Base-by-base conservation (phyloP, 1,139 yeast species). In the Blastobotrys serpentis region DNA sequence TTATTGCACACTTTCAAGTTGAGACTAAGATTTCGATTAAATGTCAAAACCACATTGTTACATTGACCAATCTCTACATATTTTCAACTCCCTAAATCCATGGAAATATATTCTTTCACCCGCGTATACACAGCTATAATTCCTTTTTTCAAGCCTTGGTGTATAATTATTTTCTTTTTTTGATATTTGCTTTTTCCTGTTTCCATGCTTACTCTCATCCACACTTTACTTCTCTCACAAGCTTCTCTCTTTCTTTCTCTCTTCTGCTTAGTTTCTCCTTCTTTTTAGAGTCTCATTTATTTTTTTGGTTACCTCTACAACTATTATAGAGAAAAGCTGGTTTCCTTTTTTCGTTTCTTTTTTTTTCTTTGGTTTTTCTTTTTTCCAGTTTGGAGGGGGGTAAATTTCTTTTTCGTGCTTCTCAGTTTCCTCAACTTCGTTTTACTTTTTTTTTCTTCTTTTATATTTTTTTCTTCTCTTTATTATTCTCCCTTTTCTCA, bases 221-320 rank as follows among this genome's bases (percentile, higher is more conserved):
- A 14, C 43, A 14, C 30, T 14, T 19, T 26, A 19, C 30, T 18
- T 14, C 17, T 33, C 38, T 33, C 38, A 3, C 14, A 3, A 16
- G 3, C 38, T 14, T 21, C 21, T 18, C 22, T 11, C 21, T 21
- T 6, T 21, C 23, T 18, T 13, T 18, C 21, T 21, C 40, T 23
- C 43, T 23, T 21, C 13, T 40, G 13, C 22, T 33, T 33, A 16
- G 13, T 19, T 26, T 30, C 19, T 18, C 29, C 14, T 29, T 17
- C 21, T 17, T 23, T 38, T 21, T 21, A 16, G n/a, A n/a, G n/a
- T 41, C 21, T 29, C 26, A 26, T 26, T 41, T 40, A 17, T 25
- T 16, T 25, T 16, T 26, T 40, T 14, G 19, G 32, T 23, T 16
- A 10, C 22, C 43, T 26, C 22, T 22, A n/a, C 6, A 5, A 30